Conservation (phyloP, 345 rosid species). For the Tarenaya hassleriana region DNA sequence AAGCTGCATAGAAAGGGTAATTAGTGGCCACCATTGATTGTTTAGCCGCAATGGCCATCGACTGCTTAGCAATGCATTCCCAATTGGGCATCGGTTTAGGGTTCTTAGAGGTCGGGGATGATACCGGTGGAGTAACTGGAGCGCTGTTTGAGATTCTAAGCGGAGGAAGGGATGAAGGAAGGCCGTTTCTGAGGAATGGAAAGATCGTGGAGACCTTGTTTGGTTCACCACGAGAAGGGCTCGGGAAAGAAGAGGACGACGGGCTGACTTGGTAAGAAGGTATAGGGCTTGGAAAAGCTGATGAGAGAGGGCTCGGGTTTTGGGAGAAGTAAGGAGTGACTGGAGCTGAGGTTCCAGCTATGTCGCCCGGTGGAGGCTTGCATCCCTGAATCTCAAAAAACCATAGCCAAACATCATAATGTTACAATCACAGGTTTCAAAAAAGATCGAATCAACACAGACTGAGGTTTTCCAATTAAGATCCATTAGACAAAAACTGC, state of each 20-base stretch:
- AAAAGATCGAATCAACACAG: too few species aligned
- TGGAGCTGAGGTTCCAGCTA: slow-evolving; percentile 50
- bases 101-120: slow-evolving; percentile 78
- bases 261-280: slow-evolving; percentile 92
- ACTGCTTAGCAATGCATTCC: slow-evolving; percentile 74
- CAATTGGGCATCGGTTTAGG: slow-evolving; percentile 72
- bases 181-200: slow-evolving; percentile 56
- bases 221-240: slow-evolving; percentile 56
- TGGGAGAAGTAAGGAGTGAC: slow-evolving; percentile 65
- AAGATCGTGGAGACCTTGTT: slow-evolving; percentile 41
- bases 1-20: slow-evolving; percentile 72
- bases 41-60: slow-evolving; percentile 53
- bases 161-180: slow-evolving; percentile 81
- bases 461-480: background rate
- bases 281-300: slow-evolving; percentile 84
- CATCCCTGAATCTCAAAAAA: slow-evolving; percentile 52
- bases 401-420: slow-evolving; percentile 12
- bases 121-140: slow-evolving; percentile 90
- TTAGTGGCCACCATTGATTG: slow-evolving; percentile 57
- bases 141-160: slow-evolving; percentile 96
- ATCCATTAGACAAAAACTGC: slow-evolving; percentile 3
- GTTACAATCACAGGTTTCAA: background rate
- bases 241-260: slow-evolving; percentile 78
- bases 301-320: slow-evolving; percentile 80
- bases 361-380: slow-evolving; percentile 54